Base-by-base conservation (phyloP, 371 early-diverging fungal species). In the Umbelopsis sp. region DNA sequence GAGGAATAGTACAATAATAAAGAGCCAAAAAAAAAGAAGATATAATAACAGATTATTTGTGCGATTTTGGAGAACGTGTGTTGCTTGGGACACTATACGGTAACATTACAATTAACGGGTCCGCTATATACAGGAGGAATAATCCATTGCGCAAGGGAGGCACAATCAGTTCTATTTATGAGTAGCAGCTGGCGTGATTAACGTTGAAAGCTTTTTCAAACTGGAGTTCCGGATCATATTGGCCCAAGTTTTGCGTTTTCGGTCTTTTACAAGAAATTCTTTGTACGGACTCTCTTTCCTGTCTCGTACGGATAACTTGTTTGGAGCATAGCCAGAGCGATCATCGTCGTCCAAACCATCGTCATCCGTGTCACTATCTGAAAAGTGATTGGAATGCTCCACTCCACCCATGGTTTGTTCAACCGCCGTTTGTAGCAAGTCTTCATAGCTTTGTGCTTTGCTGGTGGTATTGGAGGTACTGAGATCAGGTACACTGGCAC, bases 1-100 rank as follows among this genome's bases (percentile, higher is more conserved):
- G 88, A 87, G 14, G 87, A 86, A 12, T 77, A 78, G 52, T 35
- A 63, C 24, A 44, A 41, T 32, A 14, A 57, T 11, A 57, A 11
- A n/a, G 29, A 37, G 29, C 35, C 12, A 57, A 57, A 57, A 32
- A 18, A 32, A 57, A 32, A 12, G 53, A 4, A 11, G 25, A 29
- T 29, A 57, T 35, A 7, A 57, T 35, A 20, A 16, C 48, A 48
- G 16, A n/a, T 7, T 48, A 20, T 48, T 20, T 4, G 16, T 48
- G 41, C 41, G 41, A 6, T 48, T 48, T 48, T 48, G 11, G 48
- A 48, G 5, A 18, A 18, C 7, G 10, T 41, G 41, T 7, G 41
- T 41, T 7, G 41, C 2, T 41, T 41, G 10, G 7, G 41, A 41
- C 41, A 9, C 22, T 24, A 24, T 51, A 37, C 12, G 35, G 37